phyloP scores from a whole-genome alignment of 345 rosid genomes.

The Balakata baccata region DNA sequence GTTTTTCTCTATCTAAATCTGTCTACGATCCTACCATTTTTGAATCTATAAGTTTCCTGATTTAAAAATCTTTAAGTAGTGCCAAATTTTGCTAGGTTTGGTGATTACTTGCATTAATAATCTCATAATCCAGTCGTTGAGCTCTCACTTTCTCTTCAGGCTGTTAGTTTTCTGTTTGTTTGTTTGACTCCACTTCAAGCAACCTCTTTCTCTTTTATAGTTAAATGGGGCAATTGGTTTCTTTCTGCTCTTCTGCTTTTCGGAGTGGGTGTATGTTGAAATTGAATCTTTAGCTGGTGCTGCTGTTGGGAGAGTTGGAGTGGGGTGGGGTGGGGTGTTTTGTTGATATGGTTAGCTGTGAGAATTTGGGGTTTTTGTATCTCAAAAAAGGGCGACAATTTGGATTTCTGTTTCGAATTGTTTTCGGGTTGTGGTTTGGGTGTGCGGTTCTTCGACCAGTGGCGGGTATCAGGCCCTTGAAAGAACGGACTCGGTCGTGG shows the following conservation, averaged over 20 bases:
- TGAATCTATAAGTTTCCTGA: background rate
- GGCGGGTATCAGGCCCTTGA: conserved; percentile 68
- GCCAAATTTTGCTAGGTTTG: background rate
- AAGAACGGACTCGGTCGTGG: conserved; percentile 87
- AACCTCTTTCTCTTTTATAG: conserved; percentile 24
- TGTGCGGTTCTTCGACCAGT: conserved; percentile 46
- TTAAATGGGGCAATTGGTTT: conserved; percentile 32
- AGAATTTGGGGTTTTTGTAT: conserved; percentile 31
- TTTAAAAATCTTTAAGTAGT: background rate
- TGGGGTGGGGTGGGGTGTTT: conserved; percentile 14
- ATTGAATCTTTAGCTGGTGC: conserved; percentile 13
- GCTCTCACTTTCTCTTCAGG: conserved; percentile 71
- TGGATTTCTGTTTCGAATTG: conserved; percentile 40
- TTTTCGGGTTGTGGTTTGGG: conserved; percentile 55
- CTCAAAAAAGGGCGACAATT: conserved; percentile 24
- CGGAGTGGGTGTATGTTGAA: conserved; percentile 6
- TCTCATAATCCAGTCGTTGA: conserved; percentile 43
- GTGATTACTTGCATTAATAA: conserved; percentile 3
- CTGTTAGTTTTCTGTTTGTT: conserved; percentile 25
- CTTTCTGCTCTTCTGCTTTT: conserved; percentile 25
- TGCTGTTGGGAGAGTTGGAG: conserved; percentile 6
- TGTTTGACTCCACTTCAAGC: conserved; percentile 78
- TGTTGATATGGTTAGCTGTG: conserved; percentile 41
- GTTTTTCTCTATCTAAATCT: background rate
- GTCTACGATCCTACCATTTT: background rate